These are phyloP conservation scores for Globisporangium solare DNA, from an alignment of 352 stramenopile genomes.

Conservation along the genomic window DNA sequence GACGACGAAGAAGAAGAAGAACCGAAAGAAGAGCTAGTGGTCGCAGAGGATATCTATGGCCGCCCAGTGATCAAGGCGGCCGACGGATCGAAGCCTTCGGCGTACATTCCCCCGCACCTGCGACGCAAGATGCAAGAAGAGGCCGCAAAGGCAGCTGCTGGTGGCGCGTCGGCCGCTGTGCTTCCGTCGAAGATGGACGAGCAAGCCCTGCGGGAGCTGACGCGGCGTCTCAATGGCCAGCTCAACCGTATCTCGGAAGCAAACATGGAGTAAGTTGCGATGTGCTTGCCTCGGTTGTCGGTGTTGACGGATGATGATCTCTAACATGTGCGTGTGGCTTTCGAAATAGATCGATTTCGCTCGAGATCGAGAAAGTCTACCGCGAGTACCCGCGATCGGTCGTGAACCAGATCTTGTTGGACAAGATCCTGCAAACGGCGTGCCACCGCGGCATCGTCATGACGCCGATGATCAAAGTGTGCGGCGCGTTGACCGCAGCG, in stretches of 20 bases:
- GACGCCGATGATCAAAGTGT: slow-evolving; percentile 73
- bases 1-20: slow-evolving; percentile 23
- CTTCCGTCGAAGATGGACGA: slow-evolving; percentile 65
- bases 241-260: slow-evolving; percentile 89
- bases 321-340: slow-evolving; percentile 4
- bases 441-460: slow-evolving; percentile 69
- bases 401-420: slow-evolving; percentile 68
- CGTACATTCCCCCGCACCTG: slow-evolving; percentile 87
- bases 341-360: slow-evolving; percentile 40
- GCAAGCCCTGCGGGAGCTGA: slow-evolving; percentile 60
- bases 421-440: slow-evolving; percentile 63
- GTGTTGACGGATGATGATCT: no score
- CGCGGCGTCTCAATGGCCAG: slow-evolving; percentile 82
- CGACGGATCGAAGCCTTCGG: slow-evolving; percentile 35
- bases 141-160: slow-evolving; percentile 26
- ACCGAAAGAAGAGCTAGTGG: slow-evolving; percentile 17
- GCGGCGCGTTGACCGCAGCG: slow-evolving; percentile 55
- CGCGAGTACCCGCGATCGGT: slow-evolving; percentile 60
- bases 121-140: slow-evolving; percentile 59
- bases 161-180: slow-evolving; percentile 6
- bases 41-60: slow-evolving; percentile 84
- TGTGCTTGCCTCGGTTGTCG: neutral
- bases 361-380: slow-evolving; percentile 84
- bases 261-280: slow-evolving; percentile 79
- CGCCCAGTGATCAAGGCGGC: slow-evolving; percentile 54